Conservation (phyloP, 2,329 filamentous ascomycete species). For the Myriosclerotinia duriaeana region DNA sequence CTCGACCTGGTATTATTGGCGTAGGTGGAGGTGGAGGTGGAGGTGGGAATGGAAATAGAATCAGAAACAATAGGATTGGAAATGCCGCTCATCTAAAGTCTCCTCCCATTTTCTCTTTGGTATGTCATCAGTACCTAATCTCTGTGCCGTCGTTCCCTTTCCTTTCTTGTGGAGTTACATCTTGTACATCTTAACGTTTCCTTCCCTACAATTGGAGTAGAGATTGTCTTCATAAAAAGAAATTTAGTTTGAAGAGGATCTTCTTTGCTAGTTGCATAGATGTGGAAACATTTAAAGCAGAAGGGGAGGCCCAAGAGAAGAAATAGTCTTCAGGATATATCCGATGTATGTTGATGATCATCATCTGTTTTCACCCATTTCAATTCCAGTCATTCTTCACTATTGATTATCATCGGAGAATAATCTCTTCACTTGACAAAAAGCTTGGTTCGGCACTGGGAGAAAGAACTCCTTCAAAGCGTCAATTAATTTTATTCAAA, state of each 20-base stretch:
- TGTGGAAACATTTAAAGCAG: constrained; percentile 12
- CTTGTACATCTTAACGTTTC: background rate
- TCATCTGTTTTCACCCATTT: background rate
- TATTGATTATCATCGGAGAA: constrained; percentile 12
- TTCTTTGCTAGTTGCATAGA: constrained; percentile 15
- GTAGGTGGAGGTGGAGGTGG: background rate
- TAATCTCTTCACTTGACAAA: background rate
- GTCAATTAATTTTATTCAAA: background rate
- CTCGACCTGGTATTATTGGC: background rate
- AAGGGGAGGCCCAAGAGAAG: background rate
- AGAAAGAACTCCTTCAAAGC: background rate
- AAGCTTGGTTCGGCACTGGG: background rate
- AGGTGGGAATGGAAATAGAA: background rate
- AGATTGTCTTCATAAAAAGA: background rate
- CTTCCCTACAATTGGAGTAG: background rate
- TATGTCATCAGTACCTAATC: constrained; percentile 14
- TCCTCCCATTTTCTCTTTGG: constrained; percentile 21
- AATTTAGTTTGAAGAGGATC: background rate
- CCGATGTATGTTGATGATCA: constrained; percentile 9
- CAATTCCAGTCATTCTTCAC: background rate
- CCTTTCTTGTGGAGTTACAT: background rate
- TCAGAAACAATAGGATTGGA: background rate
- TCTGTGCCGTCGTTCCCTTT: background rate
- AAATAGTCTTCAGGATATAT: constrained; percentile 9
- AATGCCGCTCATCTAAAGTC: constrained; percentile 5